Evolutionary conservation across 2,329 filamentous ascomycete species (phyloP).

Genomic region (Ophiostoma sp.): DNA sequence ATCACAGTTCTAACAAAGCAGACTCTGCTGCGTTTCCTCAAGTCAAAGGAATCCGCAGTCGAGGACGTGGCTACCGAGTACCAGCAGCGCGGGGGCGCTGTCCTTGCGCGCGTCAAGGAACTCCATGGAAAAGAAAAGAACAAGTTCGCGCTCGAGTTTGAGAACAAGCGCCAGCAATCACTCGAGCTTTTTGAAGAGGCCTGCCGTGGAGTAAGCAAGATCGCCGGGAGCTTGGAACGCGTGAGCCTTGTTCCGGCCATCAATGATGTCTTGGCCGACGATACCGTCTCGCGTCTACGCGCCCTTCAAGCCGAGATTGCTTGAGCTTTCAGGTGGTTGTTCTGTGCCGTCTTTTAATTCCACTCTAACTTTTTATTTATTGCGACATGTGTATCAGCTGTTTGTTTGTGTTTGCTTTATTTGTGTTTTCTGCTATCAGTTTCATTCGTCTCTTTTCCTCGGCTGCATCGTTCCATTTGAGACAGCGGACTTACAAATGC

Average conservation of each 20-base stretch:
- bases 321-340: background rate
- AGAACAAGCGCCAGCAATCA: background rate
- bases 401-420: background rate
- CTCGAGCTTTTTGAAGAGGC: conserved; percentile 16
- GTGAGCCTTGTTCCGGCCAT: conserved; percentile 19
- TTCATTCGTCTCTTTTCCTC: background rate
- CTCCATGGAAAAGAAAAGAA: conserved; percentile 19
- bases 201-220: background rate
- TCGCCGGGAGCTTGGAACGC: conserved; percentile 11
- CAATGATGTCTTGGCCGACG: conserved; percentile 16
- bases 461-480: too few relatives aligned
- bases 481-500: too few relatives aligned
- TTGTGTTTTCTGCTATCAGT: background rate
- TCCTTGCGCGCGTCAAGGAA: conserved; percentile 13
- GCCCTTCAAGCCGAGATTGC: conserved; percentile 14
- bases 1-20: background rate
- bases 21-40: conserved; percentile 26
- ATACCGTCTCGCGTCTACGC: conserved; percentile 11
- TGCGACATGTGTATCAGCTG: too few relatives aligned
- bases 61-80: conserved; percentile 26
- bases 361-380: background rate
- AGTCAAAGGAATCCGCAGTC: conserved; percentile 26
- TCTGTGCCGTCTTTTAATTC: background rate
- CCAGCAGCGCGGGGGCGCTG: conserved; percentile 20
- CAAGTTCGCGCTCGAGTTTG: background rate